These are phyloP conservation scores for Aspergillus sparsus DNA, from an alignment of 495 filamentous ascomycete species.

Conservation along the genomic window DNA sequence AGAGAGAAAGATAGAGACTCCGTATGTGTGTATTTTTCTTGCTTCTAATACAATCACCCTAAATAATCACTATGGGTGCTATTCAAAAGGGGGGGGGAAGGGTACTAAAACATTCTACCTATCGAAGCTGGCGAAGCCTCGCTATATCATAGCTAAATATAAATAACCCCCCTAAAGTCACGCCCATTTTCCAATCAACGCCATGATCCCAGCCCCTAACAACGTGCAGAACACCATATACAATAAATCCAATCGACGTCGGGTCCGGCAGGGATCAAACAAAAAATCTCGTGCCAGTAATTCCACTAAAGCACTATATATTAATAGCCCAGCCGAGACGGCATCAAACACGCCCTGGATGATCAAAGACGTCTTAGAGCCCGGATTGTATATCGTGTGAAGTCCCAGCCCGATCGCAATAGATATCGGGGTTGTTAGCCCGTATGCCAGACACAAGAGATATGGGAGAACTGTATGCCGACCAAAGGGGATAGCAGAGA, in stretches of 20 bases:
- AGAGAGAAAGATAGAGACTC: no score
- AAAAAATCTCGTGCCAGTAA: conserved; percentile 14
- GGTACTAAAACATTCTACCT: no score
- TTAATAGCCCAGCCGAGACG: conserved; percentile 10
- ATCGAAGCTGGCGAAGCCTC: no score
- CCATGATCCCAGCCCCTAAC: conserved; percentile 17
- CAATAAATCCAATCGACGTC: conserved; percentile 8
- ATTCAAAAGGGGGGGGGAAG: no score
- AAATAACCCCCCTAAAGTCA: neutral
- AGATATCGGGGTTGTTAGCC: conserved; percentile 13
- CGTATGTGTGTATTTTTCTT: no score
- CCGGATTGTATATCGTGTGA: conserved; percentile 10
- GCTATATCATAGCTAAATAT: no score
- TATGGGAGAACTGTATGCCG: conserved; percentile 5
- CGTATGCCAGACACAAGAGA: conserved; percentile 8
- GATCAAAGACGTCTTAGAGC: conserved; percentile 1
- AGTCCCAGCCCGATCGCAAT: conserved; percentile 12
- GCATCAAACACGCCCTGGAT: conserved; percentile 10
- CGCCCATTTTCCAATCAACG: conserved; percentile 18
- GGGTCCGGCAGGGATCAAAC: conserved; percentile 10
- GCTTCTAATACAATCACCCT: no score
- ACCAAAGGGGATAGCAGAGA: conserved; percentile 15
- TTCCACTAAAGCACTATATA: conserved; percentile 12
- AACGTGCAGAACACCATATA: conserved; percentile 15
- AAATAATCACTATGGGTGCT: no score